Base-by-base conservation (phyloP, 768 basidiomycete genomes). In the Suillus alpinus region DNA sequence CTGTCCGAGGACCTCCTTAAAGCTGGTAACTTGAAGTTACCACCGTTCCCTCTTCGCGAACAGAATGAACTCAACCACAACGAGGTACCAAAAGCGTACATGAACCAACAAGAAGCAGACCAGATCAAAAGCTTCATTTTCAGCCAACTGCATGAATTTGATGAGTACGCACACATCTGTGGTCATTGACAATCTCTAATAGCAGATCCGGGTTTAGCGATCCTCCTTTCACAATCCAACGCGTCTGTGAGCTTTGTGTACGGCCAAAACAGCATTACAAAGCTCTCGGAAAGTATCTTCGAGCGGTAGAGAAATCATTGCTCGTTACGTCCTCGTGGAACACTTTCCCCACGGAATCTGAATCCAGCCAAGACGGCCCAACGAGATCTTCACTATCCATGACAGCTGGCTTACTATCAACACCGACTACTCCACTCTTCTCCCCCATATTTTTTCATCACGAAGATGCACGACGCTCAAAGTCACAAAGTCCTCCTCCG, bases 371-470 rank as follows among this genome's bases (percentile, higher is more conserved):
- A 39, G 67, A 80, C 67, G 62, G 78, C 26, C 50, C 67, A 55
- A 65, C 63, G 12, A 62, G 66, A 36, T 62, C 63, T 44, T 56
- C 71, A 59, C 76, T 83, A 49, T 72, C 81, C 18, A 73, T 82
- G 23, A 78, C 80, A 43, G 74, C 80, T 16, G 76, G 79, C 13
- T 73, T 81, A 13, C 80, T 82, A 59, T 84, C 86, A 32, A 79
- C 79, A 44, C 90, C 92, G 1, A 78, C 84, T 50, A 94, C 92
- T 12, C 92, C 92, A 4, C 77, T 94, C 57, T 94, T 94, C 75
- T 91, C 90, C 3, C 92, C 92, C 4, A 94, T 94, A 61, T 85
- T 92, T 6, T 94, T 94, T 81, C 76, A 93, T 29, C 92, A 94
- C 67, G 85, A 88, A 55, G 91, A 93, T 71, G 88, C 90, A 20